Evolutionary conservation across 2,329 filamentous ascomycete genomes (phyloP).

Genomic region (Claviceps sp.): DNA sequence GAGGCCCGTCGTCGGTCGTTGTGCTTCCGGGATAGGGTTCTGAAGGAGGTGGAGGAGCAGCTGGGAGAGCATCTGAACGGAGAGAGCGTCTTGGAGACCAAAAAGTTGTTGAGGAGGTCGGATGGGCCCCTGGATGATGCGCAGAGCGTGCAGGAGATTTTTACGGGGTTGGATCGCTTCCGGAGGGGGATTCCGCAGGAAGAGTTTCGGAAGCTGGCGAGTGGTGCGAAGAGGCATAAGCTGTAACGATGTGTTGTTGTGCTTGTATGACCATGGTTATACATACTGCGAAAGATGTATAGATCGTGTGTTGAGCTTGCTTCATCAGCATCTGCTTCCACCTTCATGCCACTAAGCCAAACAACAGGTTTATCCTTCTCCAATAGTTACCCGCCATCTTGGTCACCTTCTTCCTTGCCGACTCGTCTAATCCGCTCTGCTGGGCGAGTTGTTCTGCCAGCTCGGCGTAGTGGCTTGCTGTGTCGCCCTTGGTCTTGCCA

Average conservation of each 20-base stretch:
- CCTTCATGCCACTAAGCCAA: slow-evolving; percentile 52
- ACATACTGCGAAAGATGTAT: no score
- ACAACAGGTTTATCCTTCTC: slow-evolving; percentile 69
- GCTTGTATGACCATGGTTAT: not conserved
- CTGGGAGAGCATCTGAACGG: slow-evolving; percentile 69
- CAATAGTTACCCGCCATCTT: slow-evolving; percentile 65
- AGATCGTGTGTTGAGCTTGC: no score
- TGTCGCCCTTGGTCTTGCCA: slow-evolving; percentile 12
- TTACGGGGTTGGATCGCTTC: slow-evolving; percentile 74
- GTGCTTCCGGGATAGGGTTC: slow-evolving; percentile 53
- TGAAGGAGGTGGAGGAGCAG: slow-evolving; percentile 68
- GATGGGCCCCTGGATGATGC: slow-evolving; percentile 59
- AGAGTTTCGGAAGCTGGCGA: slow-evolving; percentile 76
- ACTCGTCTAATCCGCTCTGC: slow-evolving; percentile 35
- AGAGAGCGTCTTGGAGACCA: slow-evolving; percentile 70
- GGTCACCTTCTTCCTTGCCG: slow-evolving; percentile 37
- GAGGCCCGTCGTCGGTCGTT: no score
- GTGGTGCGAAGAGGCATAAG: slow-evolving; percentile 89
- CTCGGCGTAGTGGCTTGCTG: slow-evolving; percentile 22
- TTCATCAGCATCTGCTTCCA: no score
- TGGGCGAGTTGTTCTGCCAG: slow-evolving; percentile 33
- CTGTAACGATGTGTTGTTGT: slow-evolving; percentile 34
- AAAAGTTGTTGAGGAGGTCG: slow-evolving; percentile 65
- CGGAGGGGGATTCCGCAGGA: slow-evolving; percentile 68
- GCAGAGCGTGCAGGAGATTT: slow-evolving; percentile 74